Base-by-base conservation (phyloP, 768 basidiomycete species). In the Daedalea quercina region DNA sequence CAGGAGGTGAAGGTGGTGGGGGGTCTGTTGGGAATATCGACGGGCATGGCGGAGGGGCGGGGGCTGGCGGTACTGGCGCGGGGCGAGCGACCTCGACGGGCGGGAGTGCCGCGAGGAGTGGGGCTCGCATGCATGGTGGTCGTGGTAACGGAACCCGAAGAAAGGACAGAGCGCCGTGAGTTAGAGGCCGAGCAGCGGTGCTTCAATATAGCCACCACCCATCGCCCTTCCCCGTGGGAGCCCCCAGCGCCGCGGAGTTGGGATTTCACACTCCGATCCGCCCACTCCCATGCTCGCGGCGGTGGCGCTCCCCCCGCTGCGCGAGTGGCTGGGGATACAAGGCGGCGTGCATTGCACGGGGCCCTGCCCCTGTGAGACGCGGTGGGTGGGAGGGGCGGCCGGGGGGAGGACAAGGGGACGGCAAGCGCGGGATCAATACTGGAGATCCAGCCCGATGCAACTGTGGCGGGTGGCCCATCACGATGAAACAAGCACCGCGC, bases 61-160 rank as follows among this genome's bases (percentile, higher is more conserved):
- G 64, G 66, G 66, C 71, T 70, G 68, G 76, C 74, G 43, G 74
- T 67, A 42, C 70, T 70, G 60, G 79, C 73, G 68, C 76, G 76
- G 24, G 60, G 60, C 55, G 84, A 82, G 73, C 76, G 77, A 54
- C 79, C 82, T 54, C 81, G 75, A 61, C 84, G 81, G 57, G 82
- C 78, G 52, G 82, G 77, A 17, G 81, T 77, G 26, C 79, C 79
- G 52, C 84, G 78, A 52, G 79, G 71, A 24, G 75, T n/a, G 34
- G 47, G 35, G 24, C 33, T 49, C 47, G 51, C 56, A 50, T 60
- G 59, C 59, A 60, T 60, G 54, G 59, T 52, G 59, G 59, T 50
- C 54, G 59, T 57, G 56, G 59, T 53, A 52, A 57, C 51, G 52
- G 56, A 52, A 54, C 54, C 42, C 50, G 56, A 45, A 55, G 54